These are phyloP conservation scores for Euphorbia schlechtendalii DNA, from an alignment of 441 rosid species.

Conservation along the genomic window DNA sequence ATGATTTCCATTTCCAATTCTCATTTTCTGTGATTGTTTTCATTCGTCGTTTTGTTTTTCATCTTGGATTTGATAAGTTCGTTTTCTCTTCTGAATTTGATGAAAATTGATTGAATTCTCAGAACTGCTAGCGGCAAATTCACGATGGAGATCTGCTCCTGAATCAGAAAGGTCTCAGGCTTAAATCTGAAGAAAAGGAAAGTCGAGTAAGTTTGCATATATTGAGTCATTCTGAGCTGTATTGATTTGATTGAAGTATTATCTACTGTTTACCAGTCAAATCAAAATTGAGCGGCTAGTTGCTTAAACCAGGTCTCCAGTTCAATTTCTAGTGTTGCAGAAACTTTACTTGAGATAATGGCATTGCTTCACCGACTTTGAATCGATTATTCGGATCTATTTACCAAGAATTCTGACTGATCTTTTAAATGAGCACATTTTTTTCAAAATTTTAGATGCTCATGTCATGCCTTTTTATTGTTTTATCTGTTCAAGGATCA, in stretches of 20 bases:
- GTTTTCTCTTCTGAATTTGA: not conserved
- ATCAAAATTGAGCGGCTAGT: not conserved
- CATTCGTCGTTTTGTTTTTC: no score
- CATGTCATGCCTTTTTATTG: not conserved
- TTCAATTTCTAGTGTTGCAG: no score
- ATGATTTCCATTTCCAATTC: constrained; percentile 23
- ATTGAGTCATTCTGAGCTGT: not conserved
- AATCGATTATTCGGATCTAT: no score
- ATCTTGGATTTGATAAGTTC: not conserved
- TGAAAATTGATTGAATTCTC: constrained; percentile 2
- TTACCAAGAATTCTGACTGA: not conserved
- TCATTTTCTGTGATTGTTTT: not conserved
- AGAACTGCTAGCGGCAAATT: constrained; percentile 94
- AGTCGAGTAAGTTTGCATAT: constrained; percentile 32
- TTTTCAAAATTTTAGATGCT: not conserved
- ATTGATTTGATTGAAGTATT: not conserved
- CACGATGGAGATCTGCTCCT: constrained; percentile 83
- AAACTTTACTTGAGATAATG: no score
- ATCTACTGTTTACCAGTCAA: no score
- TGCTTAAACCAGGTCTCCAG: no score
- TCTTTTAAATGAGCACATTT: not conserved
- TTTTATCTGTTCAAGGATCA: not conserved
- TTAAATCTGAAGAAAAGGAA: constrained; percentile 59
- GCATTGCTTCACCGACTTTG: no score
- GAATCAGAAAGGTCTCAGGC: constrained; percentile 71